A percentile compares a stretch with the other conserved stretches of the same genome.
Evolutionary conservation across 441 rosid species (phyloP).

Genomic region (Omphalea diandra): DNA sequence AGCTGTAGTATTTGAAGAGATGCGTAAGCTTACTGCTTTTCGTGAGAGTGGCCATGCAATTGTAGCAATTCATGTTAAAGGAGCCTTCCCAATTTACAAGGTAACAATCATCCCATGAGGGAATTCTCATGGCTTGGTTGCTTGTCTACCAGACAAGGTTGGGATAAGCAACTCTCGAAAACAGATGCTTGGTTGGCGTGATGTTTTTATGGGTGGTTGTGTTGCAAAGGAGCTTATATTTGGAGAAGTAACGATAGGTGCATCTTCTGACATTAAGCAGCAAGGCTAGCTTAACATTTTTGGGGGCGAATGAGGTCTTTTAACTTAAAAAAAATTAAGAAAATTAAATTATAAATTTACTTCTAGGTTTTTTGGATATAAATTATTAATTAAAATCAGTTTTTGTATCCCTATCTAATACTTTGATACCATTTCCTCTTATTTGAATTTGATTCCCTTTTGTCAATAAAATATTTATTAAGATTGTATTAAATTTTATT

Average conservation of each 20-base stretch:
- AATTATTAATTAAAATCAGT: too few relatives aligned
- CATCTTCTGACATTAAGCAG: constrained; percentile 75
- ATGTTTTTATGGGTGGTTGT: constrained; percentile 91
- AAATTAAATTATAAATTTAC: too few relatives aligned
- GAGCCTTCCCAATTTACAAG: constrained; percentile 94
- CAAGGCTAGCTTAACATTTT: too few relatives aligned
- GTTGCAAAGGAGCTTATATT: constrained; percentile 95
- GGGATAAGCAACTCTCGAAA: constrained; percentile 63
- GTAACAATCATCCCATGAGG: constrained; percentile 96
- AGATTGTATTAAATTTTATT: too few relatives aligned
- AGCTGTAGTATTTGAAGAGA: constrained; percentile 81
- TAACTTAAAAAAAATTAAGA: too few relatives aligned
- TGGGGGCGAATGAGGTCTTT: too few relatives aligned
- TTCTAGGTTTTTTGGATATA: too few relatives aligned
- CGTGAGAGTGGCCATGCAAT: constrained; percentile 99
- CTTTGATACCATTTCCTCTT: too few relatives aligned
- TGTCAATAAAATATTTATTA: too few relatives aligned
- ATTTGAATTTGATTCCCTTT: too few relatives aligned
- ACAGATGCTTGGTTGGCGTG: constrained; percentile 96
- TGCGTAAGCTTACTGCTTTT: constrained; percentile 73
- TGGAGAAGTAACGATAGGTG: constrained; percentile 92
- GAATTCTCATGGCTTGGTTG: constrained; percentile 89
- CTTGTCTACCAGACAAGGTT: constrained; percentile 85
- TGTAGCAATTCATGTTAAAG: constrained; percentile 85
- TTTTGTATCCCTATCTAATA: too few relatives aligned